A percentile compares a stretch with the other conserved stretches of the same genome.
Evolutionary conservation across 1,139 yeast genomes (phyloP).

Genomic region (Kodamaea derodonti): DNA sequence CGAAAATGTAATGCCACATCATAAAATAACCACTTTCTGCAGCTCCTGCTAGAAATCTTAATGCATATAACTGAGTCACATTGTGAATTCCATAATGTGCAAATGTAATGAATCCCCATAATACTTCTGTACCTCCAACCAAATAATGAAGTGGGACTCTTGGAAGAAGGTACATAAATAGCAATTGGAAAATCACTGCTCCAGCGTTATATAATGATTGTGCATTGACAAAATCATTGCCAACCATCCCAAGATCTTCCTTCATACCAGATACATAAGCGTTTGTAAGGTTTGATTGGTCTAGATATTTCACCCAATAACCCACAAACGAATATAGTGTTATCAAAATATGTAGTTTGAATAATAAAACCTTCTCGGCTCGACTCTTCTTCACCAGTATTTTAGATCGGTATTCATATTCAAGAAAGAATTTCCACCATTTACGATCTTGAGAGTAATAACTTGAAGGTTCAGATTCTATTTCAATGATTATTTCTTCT

Average conservation of each 20-base stretch:
- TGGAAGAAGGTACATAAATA: slow-evolving; percentile 20
- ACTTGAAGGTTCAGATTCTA: neutral
- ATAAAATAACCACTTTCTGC: slow-evolving; percentile 25
- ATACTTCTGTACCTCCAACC: slow-evolving; percentile 19
- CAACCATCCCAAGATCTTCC: slow-evolving; percentile 24
- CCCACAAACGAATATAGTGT: slow-evolving; percentile 57
- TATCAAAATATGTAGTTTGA: slow-evolving; percentile 59
- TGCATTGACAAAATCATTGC: slow-evolving; percentile 27
- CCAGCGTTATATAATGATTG: slow-evolving; percentile 26
- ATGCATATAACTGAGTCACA: slow-evolving; percentile 19
- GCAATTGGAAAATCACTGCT: slow-evolving; percentile 22
- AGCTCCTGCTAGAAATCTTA: slow-evolving; percentile 27
- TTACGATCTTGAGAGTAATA: neutral
- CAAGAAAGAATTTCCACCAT: slow-evolving; percentile 22
- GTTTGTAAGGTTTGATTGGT: slow-evolving; percentile 33
- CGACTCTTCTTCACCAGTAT: slow-evolving; percentile 41
- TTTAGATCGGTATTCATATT: slow-evolving; percentile 49
- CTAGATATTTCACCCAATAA: slow-evolving; percentile 68
- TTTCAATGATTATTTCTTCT: neutral
- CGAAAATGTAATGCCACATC: slow-evolving; percentile 18
- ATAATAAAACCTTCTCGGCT: slow-evolving; percentile 49
- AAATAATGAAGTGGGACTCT: slow-evolving; percentile 21
- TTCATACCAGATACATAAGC: slow-evolving; percentile 30
- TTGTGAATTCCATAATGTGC: slow-evolving; percentile 16
- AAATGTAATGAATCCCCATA: slow-evolving; percentile 26